Conservation (phyloP, 2,329 filamentous ascomycete genomes). For the Nemania sp. region DNA sequence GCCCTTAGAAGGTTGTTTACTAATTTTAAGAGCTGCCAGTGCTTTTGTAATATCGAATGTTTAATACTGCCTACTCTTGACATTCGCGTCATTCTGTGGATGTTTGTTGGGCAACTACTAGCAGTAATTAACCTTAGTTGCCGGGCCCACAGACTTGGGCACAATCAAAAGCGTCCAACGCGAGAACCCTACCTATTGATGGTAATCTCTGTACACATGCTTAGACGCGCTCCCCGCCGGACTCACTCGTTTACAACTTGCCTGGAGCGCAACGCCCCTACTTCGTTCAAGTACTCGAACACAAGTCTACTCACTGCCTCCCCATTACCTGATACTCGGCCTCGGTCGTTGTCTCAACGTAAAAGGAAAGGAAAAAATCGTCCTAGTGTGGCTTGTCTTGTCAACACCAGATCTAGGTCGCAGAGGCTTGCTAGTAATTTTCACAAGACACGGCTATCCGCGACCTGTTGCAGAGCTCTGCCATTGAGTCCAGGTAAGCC, state of each 20-base stretch:
- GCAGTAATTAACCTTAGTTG: constrained; percentile 27
- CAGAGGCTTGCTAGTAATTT: not conserved
- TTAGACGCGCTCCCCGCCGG: constrained; percentile 21
- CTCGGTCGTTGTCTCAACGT: not conserved
- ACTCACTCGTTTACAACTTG: constrained; percentile 29
- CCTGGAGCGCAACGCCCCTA: constrained; percentile 4
- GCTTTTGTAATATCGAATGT: constrained; percentile 39
- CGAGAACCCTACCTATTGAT: constrained; percentile 1
- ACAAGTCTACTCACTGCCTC: not conserved
- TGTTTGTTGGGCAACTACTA: constrained; percentile 19
- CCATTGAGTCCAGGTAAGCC: constrained; percentile 12
- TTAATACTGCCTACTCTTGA: constrained; percentile 36
- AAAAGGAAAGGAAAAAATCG: not conserved
- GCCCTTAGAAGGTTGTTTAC: constrained; percentile 23
- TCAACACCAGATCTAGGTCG: not conserved
- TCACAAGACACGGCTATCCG: not conserved
- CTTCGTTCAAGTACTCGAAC: not conserved
- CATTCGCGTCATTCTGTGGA: constrained; percentile 19
- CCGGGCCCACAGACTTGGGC: constrained; percentile 12
- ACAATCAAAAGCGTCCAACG: constrained; percentile 4
- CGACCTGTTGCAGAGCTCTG: not conserved
- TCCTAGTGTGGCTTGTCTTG: not conserved
- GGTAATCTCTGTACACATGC: constrained; percentile 20
- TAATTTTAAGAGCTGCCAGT: constrained; percentile 33
- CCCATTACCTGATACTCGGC: constrained; percentile 4